Evolutionary conservation across 2,329 filamentous ascomycete genomes (phyloP).

Genomic region (Colletotrichum tanaceti): DNA sequence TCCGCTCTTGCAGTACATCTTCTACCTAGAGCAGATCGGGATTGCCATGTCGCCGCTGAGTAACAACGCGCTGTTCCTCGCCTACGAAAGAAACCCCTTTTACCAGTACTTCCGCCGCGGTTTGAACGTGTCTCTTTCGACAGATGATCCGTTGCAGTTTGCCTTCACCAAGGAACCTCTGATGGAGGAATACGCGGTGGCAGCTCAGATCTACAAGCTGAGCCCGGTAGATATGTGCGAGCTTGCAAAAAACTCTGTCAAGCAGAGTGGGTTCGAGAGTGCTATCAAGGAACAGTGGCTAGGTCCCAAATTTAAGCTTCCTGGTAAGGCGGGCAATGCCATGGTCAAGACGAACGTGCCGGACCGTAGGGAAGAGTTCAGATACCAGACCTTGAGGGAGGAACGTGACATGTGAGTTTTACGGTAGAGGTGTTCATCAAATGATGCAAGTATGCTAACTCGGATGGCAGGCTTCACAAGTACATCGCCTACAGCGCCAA

Average conservation of each 20-base stretch:
- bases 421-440: conserved; percentile 14
- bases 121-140: conserved; percentile 94
- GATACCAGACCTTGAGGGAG: conserved; percentile 85
- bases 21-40: conserved; percentile 97
- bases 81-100: conserved; percentile 97
- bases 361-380: conserved; percentile 89
- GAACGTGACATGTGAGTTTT: conserved; percentile 83
- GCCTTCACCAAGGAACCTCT: conserved; percentile 98
- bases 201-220: conserved; percentile 98
- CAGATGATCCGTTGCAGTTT: conserved; percentile 96
- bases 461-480: conserved; percentile 26
- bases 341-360: conserved; percentile 98
- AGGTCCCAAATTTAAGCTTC: conserved; percentile 79
- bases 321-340: conserved; percentile 86
- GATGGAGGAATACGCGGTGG: conserved; percentile 98
- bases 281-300: conserved; percentile 93
- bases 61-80: conserved; percentile 96
- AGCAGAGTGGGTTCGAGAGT: conserved; percentile 93
- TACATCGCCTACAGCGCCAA: conserved; percentile 33
- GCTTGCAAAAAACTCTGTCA: conserved; percentile 93
- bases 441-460: conserved; percentile 9
- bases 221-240: conserved; percentile 99
- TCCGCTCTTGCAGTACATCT: conserved; percentile 93
- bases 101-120: conserved; percentile 95
- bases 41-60: conserved; percentile 99